These are phyloP conservation scores for Xylariales sp. DNA, from an alignment of 2,329 filamentous ascomycete species.

Conservation along the genomic window DNA sequence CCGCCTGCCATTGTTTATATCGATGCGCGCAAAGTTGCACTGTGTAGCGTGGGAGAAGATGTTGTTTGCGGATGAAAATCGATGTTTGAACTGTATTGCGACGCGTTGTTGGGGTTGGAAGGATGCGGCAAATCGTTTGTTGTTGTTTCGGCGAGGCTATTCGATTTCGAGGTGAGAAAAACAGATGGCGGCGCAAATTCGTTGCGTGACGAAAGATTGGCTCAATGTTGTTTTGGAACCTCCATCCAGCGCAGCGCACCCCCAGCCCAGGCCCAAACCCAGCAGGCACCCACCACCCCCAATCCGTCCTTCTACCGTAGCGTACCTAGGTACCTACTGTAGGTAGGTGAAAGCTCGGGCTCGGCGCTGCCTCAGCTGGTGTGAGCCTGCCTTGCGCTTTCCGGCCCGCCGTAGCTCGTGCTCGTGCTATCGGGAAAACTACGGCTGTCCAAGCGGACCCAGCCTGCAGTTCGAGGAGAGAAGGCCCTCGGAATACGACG, in stretches of 20 bases:
- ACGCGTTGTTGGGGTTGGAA: slow-evolving; percentile 3
- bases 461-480: slow-evolving; percentile 8
- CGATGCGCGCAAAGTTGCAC: slow-evolving; percentile 10
- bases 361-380: too few species aligned
- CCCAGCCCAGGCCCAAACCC: not conserved
- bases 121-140: slow-evolving; percentile 8
- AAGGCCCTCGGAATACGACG: not conserved
- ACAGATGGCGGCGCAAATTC: slow-evolving; percentile 9
- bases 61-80: not conserved
- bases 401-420: too few species aligned
- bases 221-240: not conserved
- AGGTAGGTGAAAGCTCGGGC: too few species aligned
- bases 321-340: too few species aligned
- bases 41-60: not conserved
- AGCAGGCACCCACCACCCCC: too few species aligned
- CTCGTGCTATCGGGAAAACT: slow-evolving; percentile 6
- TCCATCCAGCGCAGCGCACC: not conserved
- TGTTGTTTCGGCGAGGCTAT: slow-evolving; percentile 9
- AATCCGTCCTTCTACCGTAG: too few species aligned
- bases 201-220: not conserved
- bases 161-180: slow-evolving; percentile 6
- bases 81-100: slow-evolving; percentile 1
- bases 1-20: slow-evolving; percentile 64
- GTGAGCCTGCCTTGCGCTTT: too few species aligned
- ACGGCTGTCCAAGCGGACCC: slow-evolving; percentile 6